Percentiles rank a stretch among this genome's conserved stretches.
Evolutionary conservation across 2,329 filamentous ascomycete genomes (phyloP).

Genomic region (Mariannaea elegans): DNA sequence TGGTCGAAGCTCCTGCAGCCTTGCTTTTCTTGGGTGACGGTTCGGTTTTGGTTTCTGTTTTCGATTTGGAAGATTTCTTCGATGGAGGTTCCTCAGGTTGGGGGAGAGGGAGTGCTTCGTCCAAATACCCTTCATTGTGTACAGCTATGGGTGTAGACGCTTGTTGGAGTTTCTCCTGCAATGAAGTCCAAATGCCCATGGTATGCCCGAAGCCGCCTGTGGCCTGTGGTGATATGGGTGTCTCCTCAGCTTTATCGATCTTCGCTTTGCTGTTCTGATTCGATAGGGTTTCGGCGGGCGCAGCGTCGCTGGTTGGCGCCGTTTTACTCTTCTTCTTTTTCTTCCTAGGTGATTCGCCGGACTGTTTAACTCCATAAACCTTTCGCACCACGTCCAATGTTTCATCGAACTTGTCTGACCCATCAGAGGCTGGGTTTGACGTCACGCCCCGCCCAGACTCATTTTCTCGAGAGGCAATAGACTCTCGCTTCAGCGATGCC

Average conservation of each 20-base stretch:
- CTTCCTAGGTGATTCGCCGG: not conserved
- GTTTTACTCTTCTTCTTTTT: conserved; percentile 17
- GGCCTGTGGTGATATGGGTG: not conserved
- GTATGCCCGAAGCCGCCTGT: not conserved
- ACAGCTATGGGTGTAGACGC: not conserved
- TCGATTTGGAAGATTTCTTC: not conserved
- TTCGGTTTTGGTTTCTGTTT: not conserved
- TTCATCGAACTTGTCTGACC: conserved; percentile 29
- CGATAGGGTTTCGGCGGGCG: too few relatives aligned
- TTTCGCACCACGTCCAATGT: conserved; percentile 35
- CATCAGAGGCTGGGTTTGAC: not conserved
- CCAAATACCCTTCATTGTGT: not conserved
- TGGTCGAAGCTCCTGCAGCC: not conserved
- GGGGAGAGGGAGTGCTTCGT: not conserved
- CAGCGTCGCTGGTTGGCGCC: not conserved
- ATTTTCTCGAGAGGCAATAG: too few relatives aligned
- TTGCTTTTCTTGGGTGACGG: not conserved
- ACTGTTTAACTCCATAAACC: conserved; percentile 34
- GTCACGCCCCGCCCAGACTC: too few relatives aligned
- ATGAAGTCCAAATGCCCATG: conserved; percentile 40
- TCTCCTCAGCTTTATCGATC: not conserved
- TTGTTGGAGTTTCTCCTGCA: conserved; percentile 39
- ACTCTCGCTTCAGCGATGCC: too few relatives aligned
- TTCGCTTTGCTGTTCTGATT: too few relatives aligned
- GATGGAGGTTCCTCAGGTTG: not conserved